Conservation (phyloP, 352 stramenopile genomes). For the Aphanomyces cochlioides region DNA sequence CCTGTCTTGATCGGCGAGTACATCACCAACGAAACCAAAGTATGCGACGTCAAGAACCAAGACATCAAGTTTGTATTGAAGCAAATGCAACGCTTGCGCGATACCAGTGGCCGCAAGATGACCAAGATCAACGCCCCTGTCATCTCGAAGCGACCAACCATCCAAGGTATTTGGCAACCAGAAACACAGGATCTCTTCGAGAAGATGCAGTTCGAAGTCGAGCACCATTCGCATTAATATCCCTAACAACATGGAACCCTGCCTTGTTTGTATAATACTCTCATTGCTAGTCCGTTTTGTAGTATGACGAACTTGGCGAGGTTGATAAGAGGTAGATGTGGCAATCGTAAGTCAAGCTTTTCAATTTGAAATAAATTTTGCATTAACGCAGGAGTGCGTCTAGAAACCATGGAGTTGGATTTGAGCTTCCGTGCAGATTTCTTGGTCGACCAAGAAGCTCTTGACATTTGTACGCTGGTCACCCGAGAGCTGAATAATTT, state of each 20-base stretch:
- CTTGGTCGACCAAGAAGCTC: slow-evolving; percentile 98
- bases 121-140: slow-evolving; percentile 81
- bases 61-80: slow-evolving; percentile 75
- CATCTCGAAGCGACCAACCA: slow-evolving; percentile 70
- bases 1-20: slow-evolving; percentile 82
- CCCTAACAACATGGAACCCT: background rate
- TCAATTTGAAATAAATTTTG: background rate
- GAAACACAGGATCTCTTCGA: slow-evolving; percentile 41
- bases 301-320: background rate
- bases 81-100: slow-evolving; percentile 78
- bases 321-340: background rate
- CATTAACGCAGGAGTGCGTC: slow-evolving; percentile 30
- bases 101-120: slow-evolving; percentile 87
- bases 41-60: slow-evolving; percentile 87
- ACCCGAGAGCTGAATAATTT: slow-evolving; percentile 99
- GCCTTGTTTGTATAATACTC: no score
- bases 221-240: slow-evolving; percentile 22
- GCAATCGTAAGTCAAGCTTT: background rate
- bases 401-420: slow-evolving; percentile 99
- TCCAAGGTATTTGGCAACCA: slow-evolving; percentile 86
- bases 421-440: slow-evolving; percentile 96
- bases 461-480: slow-evolving; percentile 99
- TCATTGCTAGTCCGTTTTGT: no score
- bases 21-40: slow-evolving; percentile 78
- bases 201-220: slow-evolving; percentile 20